phyloP scores from a whole-genome alignment of 1,139 yeast genomes.

The Yamadazyma membranifaciens region DNA sequence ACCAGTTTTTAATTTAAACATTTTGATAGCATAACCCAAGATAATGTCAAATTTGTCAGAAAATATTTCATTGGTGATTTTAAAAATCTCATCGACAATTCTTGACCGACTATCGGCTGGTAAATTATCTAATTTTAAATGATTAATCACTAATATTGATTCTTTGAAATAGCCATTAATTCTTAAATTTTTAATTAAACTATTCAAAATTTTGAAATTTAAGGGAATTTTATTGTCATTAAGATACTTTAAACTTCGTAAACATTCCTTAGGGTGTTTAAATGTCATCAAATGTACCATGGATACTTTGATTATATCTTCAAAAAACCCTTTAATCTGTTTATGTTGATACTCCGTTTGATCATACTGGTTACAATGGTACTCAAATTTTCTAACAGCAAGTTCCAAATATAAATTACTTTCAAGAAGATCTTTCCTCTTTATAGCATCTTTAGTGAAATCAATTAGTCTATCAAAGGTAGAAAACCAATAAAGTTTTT shows the following conservation, averaged over 20 bases:
- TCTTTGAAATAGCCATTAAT: constrained; percentile 31
- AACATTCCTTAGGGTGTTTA: constrained; percentile 34
- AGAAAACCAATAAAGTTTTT: constrained; percentile 32
- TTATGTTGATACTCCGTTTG: too few species aligned
- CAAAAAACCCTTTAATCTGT: constrained; percentile 14
- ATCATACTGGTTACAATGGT: constrained; percentile 19
- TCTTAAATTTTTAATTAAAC: constrained; percentile 29
- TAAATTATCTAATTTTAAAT: constrained; percentile 25
- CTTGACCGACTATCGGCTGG: constrained; percentile 16
- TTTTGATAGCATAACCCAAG: constrained; percentile 36
- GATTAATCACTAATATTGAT: constrained; percentile 35
- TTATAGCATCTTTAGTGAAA: constrained; percentile 24
- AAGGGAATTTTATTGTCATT: constrained; percentile 26
- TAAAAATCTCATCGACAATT: constrained; percentile 31
- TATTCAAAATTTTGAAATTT: constrained; percentile 23
- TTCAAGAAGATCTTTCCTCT: constrained; percentile 28
- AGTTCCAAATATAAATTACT: constrained; percentile 36
- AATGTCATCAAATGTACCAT: constrained; percentile 37
- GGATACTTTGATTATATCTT: constrained; percentile 26
- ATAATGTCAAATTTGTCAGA: constrained; percentile 34
- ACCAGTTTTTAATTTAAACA: constrained; percentile 18
- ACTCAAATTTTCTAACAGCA: constrained; percentile 38
- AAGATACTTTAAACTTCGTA: constrained; percentile 35
- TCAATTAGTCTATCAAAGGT: constrained; percentile 26
- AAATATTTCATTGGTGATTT: constrained; percentile 30